Percentiles rank a stretch among this genome's conserved stretches.
Evolutionary conservation across 2,329 filamentous ascomycete genomes (phyloP).

Genomic region (Cordyceps fumosorosea): DNA sequence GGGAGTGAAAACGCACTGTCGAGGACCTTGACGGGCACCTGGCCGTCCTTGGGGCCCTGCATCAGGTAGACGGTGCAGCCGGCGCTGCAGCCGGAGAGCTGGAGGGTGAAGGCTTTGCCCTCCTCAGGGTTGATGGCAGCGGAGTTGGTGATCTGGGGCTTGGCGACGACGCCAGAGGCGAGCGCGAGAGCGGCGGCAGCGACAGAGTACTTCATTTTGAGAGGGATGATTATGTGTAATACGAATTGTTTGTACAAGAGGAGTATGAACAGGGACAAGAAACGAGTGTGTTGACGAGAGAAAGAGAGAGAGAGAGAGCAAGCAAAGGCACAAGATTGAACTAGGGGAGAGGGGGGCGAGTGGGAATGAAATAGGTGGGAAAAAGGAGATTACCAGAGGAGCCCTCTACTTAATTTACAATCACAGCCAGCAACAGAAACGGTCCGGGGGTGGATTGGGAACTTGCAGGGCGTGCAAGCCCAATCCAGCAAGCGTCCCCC

Average conservation of each 20-base stretch:
- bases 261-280: neutral
- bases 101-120: slow-evolving; percentile 6
- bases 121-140: neutral
- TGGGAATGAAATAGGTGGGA: neutral
- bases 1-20: neutral
- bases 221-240: neutral
- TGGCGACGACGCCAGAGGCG: slow-evolving; percentile 9
- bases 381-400: neutral
- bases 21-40: neutral
- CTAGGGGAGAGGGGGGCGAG: neutral
- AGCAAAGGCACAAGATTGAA: neutral
- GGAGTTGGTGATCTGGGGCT: slow-evolving; percentile 3
- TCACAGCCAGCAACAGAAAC: neutral
- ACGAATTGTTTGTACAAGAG: neutral
- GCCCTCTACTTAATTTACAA: neutral
- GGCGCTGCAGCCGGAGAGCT: neutral
- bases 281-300: neutral
- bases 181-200: slow-evolving; percentile 3
- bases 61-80: slow-evolving; percentile 9
- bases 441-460: neutral
- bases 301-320: neutral
- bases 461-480: neutral
- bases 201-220: slow-evolving; percentile 8
- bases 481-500: neutral
- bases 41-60: slow-evolving; percentile 5